Evolutionary conservation across 2,329 filamentous ascomycete genomes (phyloP), one percentile per base, ranked within the genome.

Genomic region (Stemphylium beticola): DNA sequence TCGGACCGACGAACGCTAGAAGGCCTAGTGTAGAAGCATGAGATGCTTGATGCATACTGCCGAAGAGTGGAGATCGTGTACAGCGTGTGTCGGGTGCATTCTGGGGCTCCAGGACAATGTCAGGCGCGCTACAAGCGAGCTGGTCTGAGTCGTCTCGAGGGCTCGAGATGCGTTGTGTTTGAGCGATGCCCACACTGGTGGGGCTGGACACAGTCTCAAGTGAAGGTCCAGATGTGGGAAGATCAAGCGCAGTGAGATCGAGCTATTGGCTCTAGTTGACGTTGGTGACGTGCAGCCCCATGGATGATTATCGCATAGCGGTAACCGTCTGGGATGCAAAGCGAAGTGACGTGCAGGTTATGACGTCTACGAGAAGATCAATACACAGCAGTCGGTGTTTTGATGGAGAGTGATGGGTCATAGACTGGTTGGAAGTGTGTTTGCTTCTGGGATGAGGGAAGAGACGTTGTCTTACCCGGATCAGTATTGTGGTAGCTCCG

Each of bases 21-120:
- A 14, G 7, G 37, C 20, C 31, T 55, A 55, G 46, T 44, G 47
- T 15, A 39, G 39, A 49, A 55, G 52, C 41, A 51, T 51, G 40
- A 51, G 51, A 38, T 32, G 45, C 36, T 40, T 50, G 42, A 49
- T 50, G 47, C 46, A 45, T 45, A 32, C 18, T 31, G 47, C 31
- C 40, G 7, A 32, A 51, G 31, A 50, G 52, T 51, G 47, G 47
- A 18, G 46, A 45, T 37, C 22, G 38, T 15, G 38, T 40, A 40
- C 29, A 49, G 32, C 22, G 26, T 41, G 45, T 26, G 20, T 49
- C 29, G 34, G 45, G 43, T 43, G 39, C 39, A 17, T 33, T 40
- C 31, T 33, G 7, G 29, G 34, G 32, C n/a, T 26, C 24, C 12
- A 20, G 34, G 22, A 15, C 36, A 39, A 17, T 31, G 39, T 42